These are phyloP conservation scores for Venturia nashicola DNA, from an alignment of 2,329 filamentous ascomycete genomes.

Conservation along the genomic window DNA sequence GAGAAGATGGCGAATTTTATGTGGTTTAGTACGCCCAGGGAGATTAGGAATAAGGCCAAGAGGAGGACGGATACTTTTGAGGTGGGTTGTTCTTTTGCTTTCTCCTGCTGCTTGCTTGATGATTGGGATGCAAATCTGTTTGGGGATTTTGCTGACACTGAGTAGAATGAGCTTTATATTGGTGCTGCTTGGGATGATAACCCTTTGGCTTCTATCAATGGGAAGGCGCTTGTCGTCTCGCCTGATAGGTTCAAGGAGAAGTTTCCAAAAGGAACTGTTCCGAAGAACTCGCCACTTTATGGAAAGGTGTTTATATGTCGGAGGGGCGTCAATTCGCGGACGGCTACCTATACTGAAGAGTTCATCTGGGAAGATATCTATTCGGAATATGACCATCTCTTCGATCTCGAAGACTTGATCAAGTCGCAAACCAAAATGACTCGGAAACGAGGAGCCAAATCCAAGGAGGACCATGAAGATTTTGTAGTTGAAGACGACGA, in stretches of 20 bases:
- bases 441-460: conserved; percentile 34
- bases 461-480: conserved; percentile 29
- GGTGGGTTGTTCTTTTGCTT: conserved; percentile 29
- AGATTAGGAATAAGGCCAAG: conserved; percentile 72
- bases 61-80: conserved; percentile 69
- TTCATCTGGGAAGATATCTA: conserved; percentile 87
- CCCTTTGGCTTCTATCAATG: conserved; percentile 77
- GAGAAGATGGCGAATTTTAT: conserved; percentile 76
- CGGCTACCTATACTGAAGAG: conserved; percentile 82
- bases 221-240: conserved; percentile 73
- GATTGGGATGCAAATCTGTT: not conserved
- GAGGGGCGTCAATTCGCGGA: conserved; percentile 77
- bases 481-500: conserved; percentile 29
- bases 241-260: conserved; percentile 50
- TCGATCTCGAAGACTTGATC: conserved; percentile 53
- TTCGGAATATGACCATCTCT: conserved; percentile 52
- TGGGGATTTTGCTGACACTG: conserved; percentile 13
- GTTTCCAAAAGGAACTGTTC: conserved; percentile 65
- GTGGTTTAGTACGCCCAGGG: conserved; percentile 90
- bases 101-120: not conserved
- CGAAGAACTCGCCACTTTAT: conserved; percentile 58
- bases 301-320: conserved; percentile 86
- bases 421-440: conserved; percentile 62
- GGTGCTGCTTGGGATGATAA: conserved; percentile 81
- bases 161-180: conserved; percentile 79